Conservation (phyloP, 805 yeast species). For the Wickerhamomyces sydowiorum region DNA sequence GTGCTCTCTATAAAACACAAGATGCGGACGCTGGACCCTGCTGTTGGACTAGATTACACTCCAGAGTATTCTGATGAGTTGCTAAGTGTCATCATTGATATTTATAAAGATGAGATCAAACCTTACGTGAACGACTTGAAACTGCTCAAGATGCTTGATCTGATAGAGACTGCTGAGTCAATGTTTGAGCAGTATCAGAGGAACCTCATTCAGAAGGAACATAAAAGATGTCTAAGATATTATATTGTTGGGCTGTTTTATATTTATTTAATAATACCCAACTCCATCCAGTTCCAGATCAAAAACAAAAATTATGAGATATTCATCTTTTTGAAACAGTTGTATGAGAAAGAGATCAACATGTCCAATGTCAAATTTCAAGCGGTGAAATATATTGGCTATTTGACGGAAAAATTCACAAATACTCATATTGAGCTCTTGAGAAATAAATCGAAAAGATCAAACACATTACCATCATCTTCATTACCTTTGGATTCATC, state of each 20-base stretch:
- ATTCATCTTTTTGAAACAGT: conserved; percentile 28
- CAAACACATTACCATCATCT: conserved; percentile 25
- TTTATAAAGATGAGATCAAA: conserved; percentile 29
- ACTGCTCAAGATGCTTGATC: conserved; percentile 29
- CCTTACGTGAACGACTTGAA: conserved; percentile 25
- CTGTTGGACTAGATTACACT: conserved; percentile 18
- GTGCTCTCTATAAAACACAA: no score
- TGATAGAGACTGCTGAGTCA: conserved; percentile 31
- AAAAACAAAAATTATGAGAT: conserved; percentile 33
- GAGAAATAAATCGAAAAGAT: conserved; percentile 20
- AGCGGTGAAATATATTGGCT: conserved; percentile 27
- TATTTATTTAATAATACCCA: conserved; percentile 31
- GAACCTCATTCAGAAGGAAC: conserved; percentile 11
- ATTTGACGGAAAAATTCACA: conserved; percentile 16
- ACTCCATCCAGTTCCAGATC: conserved; percentile 33
- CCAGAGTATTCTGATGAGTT: conserved; percentile 36
- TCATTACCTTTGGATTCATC: conserved; percentile 5
- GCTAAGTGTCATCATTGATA: conserved; percentile 20
- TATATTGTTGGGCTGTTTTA: conserved; percentile 33
- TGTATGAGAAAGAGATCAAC: conserved; percentile 30
- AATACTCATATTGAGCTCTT: conserved; percentile 1
- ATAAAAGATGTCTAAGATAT: conserved; percentile 25
- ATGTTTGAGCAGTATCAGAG: conserved; percentile 27
- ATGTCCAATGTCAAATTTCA: conserved; percentile 34
- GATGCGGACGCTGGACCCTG: neutral